A percentile compares a stretch with the other conserved stretches of the same genome.
Evolutionary conservation across 352 stramenopile species (phyloP).

Genomic region (Plasmopara muralis): DNA sequence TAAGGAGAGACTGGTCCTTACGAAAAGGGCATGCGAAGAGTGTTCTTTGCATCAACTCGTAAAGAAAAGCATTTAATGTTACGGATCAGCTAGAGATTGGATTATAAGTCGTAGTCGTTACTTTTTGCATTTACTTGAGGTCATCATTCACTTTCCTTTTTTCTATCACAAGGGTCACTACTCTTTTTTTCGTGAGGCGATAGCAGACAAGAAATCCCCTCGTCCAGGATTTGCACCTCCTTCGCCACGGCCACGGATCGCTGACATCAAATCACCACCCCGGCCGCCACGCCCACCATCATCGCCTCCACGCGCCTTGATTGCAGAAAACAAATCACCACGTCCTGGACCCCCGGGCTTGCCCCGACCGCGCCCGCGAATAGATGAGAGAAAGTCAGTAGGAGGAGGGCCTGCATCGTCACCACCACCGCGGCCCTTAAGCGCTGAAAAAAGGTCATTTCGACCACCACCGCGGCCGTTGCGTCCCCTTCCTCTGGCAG

Average conservation of each 20-base stretch:
- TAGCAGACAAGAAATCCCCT: slow-evolving; percentile 49
- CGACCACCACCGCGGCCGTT: slow-evolving; percentile 33
- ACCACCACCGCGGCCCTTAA: slow-evolving; percentile 39
- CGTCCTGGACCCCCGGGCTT: slow-evolving; percentile 37
- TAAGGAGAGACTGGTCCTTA: no score
- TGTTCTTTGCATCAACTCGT: no score
- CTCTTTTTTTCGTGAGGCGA: slow-evolving; percentile 61
- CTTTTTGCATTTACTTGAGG: slow-evolving; percentile 15
- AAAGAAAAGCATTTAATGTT: no score
- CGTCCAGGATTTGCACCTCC: slow-evolving; percentile 19
- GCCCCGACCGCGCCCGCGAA: slow-evolving; percentile 44
- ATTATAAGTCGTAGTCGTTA: background rate
- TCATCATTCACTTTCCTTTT: no score
- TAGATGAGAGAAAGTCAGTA: slow-evolving; percentile 46
- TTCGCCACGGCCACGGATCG: slow-evolving; percentile 42
- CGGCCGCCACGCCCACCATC: slow-evolving; percentile 24
- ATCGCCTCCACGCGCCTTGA: slow-evolving; percentile 36
- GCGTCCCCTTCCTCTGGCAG: slow-evolving; percentile 24
- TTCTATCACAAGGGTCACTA: slow-evolving; percentile 8
- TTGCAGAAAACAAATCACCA: slow-evolving; percentile 61
- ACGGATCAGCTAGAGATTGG: no score
- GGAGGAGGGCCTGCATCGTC: slow-evolving; percentile 35
- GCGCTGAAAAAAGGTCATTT: slow-evolving; percentile 48
- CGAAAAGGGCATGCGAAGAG: no score
- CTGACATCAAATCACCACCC: slow-evolving; percentile 47